Evolutionary conservation across 306 rosid genomes (phyloP).

Genomic region (Prunus mume): DNA sequence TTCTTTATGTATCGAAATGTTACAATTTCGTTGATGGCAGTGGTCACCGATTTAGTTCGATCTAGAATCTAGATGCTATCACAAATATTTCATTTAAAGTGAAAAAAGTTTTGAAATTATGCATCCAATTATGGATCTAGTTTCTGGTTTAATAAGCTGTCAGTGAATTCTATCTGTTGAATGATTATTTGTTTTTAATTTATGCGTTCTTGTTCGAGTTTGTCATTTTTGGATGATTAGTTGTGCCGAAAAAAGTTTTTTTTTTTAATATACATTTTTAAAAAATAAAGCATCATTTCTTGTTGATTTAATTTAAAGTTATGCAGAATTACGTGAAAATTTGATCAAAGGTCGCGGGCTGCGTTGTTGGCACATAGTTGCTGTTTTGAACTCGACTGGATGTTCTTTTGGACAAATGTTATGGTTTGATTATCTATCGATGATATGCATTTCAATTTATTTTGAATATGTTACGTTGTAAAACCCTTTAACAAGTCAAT

Average conservation of each 20-base stretch:
- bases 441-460: neutral
- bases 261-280: neutral
- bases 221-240: neutral
- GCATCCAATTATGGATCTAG: constrained; percentile 8
- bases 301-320: neutral
- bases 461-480: neutral
- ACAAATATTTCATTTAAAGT: neutral
- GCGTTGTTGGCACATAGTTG: neutral
- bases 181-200: neutral
- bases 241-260: neutral
- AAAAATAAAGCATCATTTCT: neutral
- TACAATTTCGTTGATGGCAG: neutral
- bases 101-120: neutral
- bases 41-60: neutral
- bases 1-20: neutral
- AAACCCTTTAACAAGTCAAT: neutral
- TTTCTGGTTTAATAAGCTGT: neutral
- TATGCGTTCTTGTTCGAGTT: neutral
- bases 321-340: neutral
- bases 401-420: neutral
- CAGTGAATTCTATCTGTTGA: neutral
- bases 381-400: neutral
- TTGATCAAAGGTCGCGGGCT: neutral
- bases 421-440: neutral
- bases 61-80: constrained; percentile 7